Evolutionary conservation across 1,139 yeast genomes (phyloP).

Genomic region (Kodamaea sp.): DNA sequence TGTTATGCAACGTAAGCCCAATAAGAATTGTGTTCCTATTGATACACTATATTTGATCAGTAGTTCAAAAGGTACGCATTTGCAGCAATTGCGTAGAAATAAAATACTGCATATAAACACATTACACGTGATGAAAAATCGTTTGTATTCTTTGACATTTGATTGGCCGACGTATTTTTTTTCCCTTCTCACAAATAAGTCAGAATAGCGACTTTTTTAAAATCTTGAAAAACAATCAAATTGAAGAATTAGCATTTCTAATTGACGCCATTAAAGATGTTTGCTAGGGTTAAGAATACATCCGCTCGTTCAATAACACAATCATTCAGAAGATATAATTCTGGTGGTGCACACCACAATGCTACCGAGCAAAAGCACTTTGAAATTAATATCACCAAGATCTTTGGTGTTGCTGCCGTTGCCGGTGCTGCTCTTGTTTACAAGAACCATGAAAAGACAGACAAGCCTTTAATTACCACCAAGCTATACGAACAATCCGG

Average conservation of each 20-base stretch:
- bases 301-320: slow-evolving; percentile 15
- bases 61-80: not conserved
- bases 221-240: not conserved
- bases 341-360: slow-evolving; percentile 29
- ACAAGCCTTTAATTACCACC: slow-evolving; percentile 39
- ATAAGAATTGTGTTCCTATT: too few relatives aligned
- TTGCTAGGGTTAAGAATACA: slow-evolving; percentile 18
- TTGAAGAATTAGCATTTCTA: not conserved
- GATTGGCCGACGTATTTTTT: slow-evolving; percentile 10
- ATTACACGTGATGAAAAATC: not conserved
- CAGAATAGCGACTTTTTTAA: slow-evolving; percentile 5
- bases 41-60: too few relatives aligned
- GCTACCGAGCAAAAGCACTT: slow-evolving; percentile 29
- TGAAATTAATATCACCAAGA: slow-evolving; percentile 40
- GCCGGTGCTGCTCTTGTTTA: slow-evolving; percentile 40
- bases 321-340: slow-evolving; percentile 31
- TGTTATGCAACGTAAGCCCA: too few relatives aligned
- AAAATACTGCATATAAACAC: not conserved
- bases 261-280: slow-evolving; percentile 15
- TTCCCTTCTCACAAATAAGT: slow-evolving; percentile 2
- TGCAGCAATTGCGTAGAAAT: not conserved
- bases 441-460: slow-evolving; percentile 34
- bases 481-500: slow-evolving; percentile 37
- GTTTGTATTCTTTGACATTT: slow-evolving; percentile 1
- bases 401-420: slow-evolving; percentile 41